phyloP scores from a whole-genome alignment of 208 protist species.

The Balamuthia mandrillaris region DNA sequence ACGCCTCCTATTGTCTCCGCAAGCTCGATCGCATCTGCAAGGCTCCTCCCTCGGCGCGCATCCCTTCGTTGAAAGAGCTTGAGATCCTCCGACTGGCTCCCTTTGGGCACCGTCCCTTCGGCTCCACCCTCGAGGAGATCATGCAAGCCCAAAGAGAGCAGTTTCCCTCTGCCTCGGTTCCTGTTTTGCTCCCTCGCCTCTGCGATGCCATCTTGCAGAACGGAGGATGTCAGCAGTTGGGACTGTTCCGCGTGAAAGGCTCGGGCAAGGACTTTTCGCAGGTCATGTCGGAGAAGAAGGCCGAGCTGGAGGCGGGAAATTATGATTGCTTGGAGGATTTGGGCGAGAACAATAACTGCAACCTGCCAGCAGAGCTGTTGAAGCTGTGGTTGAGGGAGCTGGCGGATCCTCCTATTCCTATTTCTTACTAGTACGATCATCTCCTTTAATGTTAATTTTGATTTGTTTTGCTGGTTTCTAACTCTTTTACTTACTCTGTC shows the following conservation, averaged over 20 bases:
- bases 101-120: not conserved
- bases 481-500: too few relatives aligned
- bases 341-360: not conserved
- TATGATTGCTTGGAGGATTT: too few relatives aligned
- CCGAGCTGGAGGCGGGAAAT: too few relatives aligned
- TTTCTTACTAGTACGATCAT: not conserved
- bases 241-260: not conserved
- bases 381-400: conserved; percentile 20
- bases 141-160: not conserved
- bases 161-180: not conserved
- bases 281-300: too few relatives aligned
- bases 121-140: not conserved
- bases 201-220: not conserved
- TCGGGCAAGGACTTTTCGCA: too few relatives aligned
- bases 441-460: too few relatives aligned
- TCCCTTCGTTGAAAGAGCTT: not conserved
- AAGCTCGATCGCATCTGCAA: not conserved
- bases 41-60: not conserved
- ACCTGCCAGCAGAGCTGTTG: conserved; percentile 12
- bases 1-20: not conserved
- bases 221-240: not conserved
- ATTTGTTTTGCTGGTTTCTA: too few relatives aligned
- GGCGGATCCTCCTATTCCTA: not conserved
- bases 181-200: not conserved
- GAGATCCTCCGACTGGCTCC: not conserved